Percentiles rank a stretch among this genome's conserved stretches.
These are phyloP conservation scores for Umbellularia californica DNA, from an alignment of 164 flowering plant genomes.

Conservation along the genomic window DNA sequence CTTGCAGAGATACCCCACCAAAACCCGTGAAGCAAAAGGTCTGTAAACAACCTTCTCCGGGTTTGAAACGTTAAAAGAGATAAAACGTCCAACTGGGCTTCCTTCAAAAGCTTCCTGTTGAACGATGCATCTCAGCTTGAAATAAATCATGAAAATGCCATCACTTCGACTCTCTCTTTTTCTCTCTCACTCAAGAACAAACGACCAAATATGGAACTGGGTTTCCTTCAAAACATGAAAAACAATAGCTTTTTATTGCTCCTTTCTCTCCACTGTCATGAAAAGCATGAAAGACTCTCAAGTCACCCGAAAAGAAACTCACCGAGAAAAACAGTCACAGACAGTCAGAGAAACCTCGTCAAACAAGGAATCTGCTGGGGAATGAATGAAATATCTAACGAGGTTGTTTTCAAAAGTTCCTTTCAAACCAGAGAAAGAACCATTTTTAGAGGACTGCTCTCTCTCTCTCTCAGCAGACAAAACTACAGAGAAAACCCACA, in stretches of 20 bases:
- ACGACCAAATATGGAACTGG: slow-evolving; percentile 1
- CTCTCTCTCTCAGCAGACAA: background rate
- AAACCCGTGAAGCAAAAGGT: background rate
- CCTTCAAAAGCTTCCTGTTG: background rate
- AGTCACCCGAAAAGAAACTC: too few species aligned
- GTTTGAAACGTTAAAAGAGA: slow-evolving; percentile 3
- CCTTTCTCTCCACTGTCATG: background rate
- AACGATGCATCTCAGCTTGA: background rate
- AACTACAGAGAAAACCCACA: slow-evolving; percentile 10
- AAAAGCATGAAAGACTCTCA: too few species aligned
- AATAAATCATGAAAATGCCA: background rate
- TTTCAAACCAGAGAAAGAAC: background rate
- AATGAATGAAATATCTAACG: background rate
- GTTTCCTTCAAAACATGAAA: background rate
- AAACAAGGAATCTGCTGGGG: background rate
- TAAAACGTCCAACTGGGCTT: slow-evolving; percentile 1
- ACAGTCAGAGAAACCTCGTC: background rate
- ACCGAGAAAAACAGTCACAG: background rate
- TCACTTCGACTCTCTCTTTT: background rate
- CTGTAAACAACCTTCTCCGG: background rate
- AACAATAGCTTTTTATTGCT: background rate
- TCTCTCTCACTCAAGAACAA: background rate
- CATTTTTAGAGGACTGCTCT: background rate
- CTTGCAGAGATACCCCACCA: slow-evolving; percentile 2
- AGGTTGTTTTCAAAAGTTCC: background rate